These are phyloP conservation scores for Colletotrichum sp. DNA, from an alignment of 2,329 filamentous ascomycete species.

Conservation along the genomic window DNA sequence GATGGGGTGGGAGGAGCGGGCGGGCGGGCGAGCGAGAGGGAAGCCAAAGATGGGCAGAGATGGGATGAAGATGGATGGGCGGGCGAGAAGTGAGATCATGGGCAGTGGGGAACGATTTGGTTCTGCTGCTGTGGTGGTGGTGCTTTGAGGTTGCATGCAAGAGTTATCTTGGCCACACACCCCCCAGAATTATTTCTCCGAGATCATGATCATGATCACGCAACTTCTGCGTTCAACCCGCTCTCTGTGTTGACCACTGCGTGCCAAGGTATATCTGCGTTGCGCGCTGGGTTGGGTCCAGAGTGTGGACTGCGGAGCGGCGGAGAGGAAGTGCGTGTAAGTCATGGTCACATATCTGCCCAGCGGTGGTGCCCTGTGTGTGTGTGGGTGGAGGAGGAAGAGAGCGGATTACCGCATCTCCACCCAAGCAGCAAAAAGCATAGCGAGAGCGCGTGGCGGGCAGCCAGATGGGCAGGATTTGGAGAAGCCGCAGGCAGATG, in stretches of 20 bases:
- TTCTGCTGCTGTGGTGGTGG: neutral
- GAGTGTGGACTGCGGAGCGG: neutral
- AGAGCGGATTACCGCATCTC: neutral
- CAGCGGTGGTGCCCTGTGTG: neutral
- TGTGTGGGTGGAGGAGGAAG: neutral
- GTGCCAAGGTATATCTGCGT: neutral
- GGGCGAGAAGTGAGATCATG: neutral
- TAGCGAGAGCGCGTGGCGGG: neutral
- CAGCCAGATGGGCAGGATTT: neutral
- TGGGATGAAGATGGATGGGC: neutral
- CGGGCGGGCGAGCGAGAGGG: neutral
- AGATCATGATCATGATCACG: neutral
- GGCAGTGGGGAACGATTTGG: neutral
- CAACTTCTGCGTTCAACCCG: neutral
- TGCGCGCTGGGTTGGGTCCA: neutral
- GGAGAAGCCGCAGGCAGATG: neutral
- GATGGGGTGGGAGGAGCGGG: neutral
- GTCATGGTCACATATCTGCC: neutral
- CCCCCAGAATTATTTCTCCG: neutral
- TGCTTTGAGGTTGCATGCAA: neutral
- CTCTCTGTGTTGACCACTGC: neutral
- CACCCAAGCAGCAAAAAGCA: neutral
- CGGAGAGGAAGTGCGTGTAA: neutral
- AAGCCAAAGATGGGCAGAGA: neutral
- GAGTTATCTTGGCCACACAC: neutral